phyloP scores from a whole-genome alignment of 176 grass and related monocot genomes.

The Leersia perrieri region DNA sequence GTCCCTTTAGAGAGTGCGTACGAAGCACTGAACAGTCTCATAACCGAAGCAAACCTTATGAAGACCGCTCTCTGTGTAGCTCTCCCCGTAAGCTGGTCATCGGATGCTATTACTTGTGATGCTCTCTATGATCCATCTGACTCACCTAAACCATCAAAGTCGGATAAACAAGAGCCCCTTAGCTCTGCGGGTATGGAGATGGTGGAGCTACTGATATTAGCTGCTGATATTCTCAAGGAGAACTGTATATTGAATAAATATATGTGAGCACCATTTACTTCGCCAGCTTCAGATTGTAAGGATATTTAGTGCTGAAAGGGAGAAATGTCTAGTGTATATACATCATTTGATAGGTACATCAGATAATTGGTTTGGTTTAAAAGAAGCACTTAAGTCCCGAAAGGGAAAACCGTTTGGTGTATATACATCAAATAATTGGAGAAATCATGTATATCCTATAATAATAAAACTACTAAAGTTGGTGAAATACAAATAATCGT shows the following conservation, averaged over 20 bases:
- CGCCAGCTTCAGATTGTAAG: neutral
- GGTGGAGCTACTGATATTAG: slow-evolving; percentile 81
- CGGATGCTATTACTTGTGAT: slow-evolving; percentile 53
- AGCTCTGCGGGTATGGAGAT: slow-evolving; percentile 68
- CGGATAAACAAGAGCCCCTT: slow-evolving; percentile 50
- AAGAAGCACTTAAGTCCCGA: neutral
- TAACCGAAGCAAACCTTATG: slow-evolving; percentile 73
- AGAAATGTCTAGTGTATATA: neutral
- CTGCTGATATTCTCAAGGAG: slow-evolving; percentile 55
- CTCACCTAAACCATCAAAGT: slow-evolving; percentile 41
- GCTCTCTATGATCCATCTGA: slow-evolving; percentile 48
- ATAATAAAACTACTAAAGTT: neutral
- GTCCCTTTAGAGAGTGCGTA: slow-evolving; percentile 43
- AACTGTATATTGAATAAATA: slow-evolving; percentile 50
- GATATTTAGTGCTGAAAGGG: neutral
- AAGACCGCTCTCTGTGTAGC: slow-evolving; percentile 57
- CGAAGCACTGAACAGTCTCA: slow-evolving; percentile 66
- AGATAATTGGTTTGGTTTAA: slow-evolving; percentile 7
- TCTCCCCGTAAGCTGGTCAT: slow-evolving; percentile 79
- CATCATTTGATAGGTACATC: too few relatives aligned
- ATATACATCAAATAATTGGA: neutral
- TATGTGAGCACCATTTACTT: neutral
- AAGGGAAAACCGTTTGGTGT: neutral
- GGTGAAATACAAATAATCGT: too few relatives aligned
- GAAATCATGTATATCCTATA: neutral